These are phyloP conservation scores for Epicoccum sorghinum DNA, from an alignment of 2,329 filamentous ascomycete genomes.

Conservation along the genomic window DNA sequence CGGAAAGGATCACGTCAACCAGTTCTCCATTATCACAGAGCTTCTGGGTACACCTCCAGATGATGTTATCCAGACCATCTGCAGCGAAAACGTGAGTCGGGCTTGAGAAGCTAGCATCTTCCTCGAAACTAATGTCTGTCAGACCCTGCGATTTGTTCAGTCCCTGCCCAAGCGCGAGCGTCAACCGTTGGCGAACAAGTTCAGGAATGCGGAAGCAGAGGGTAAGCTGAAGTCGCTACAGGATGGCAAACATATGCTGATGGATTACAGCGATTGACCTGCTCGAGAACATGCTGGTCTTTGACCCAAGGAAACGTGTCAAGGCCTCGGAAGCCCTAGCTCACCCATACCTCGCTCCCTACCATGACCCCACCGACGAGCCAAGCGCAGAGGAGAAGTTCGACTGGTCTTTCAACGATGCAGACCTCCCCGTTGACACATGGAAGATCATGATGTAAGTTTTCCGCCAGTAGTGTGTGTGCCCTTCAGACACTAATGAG, in stretches of 20 bases:
- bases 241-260: not conserved
- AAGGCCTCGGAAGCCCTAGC: slow-evolving; percentile 83
- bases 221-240: slow-evolving; percentile 59
- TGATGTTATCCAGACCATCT: slow-evolving; percentile 98
- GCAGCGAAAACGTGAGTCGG: slow-evolving; percentile 85
- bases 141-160: slow-evolving; percentile 97
- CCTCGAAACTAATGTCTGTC: slow-evolving; percentile 25
- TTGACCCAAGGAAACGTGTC: slow-evolving; percentile 95
- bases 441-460: slow-evolving; percentile 99
- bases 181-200: slow-evolving; percentile 84
- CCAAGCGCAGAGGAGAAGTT: slow-evolving; percentile 96
- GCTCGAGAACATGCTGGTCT: slow-evolving; percentile 95
- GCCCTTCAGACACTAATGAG: slow-evolving; percentile 19
- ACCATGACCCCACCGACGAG: slow-evolving; percentile 97
- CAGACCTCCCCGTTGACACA: slow-evolving; percentile 95
- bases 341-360: slow-evolving; percentile 92
- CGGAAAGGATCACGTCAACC: slow-evolving; percentile 98
- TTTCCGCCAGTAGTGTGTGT: no score
- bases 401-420: slow-evolving; percentile 99
- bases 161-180: slow-evolving; percentile 94
- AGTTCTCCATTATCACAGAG: slow-evolving; percentile 99
- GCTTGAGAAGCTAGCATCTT: not conserved
- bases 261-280: slow-evolving; percentile 77
- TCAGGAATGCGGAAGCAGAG: slow-evolving; percentile 88
- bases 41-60: slow-evolving; percentile 94